Conservation (phyloP, 768 basidiomycete species). For the Hygrocybe punicea region DNA sequence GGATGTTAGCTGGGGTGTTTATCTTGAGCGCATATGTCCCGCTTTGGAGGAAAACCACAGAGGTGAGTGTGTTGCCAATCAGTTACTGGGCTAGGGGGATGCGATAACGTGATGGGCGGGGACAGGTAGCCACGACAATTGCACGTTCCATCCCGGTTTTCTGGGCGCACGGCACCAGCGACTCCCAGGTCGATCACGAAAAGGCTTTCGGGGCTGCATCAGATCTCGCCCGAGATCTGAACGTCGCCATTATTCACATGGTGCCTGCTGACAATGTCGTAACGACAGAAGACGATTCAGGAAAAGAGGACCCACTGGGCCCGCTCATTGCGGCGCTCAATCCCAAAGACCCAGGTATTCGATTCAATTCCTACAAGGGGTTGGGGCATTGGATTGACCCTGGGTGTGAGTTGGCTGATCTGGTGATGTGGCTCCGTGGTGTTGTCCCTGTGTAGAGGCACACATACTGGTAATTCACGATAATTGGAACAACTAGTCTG, state of each 20-base stretch:
- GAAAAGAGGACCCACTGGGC: no score
- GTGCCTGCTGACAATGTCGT: constrained; percentile 1
- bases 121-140: constrained; percentile 48
- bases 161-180: constrained; percentile 68
- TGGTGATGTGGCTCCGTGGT: constrained; percentile 24
- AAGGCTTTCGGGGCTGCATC: constrained; percentile 48
- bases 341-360: constrained; percentile 16
- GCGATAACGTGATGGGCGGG: no score
- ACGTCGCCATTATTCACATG: constrained; percentile 37
- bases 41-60: constrained; percentile 49
- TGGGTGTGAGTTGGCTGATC: constrained; percentile 24
- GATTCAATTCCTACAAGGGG: constrained; percentile 26
- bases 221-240: constrained; percentile 47
- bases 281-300: constrained; percentile 1
- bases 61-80: constrained; percentile 33
- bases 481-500: no score
- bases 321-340: constrained; percentile 13
- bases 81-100: constrained; percentile 4
- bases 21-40: constrained; percentile 64
- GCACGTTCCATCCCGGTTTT: constrained; percentile 60
- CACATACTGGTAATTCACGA: no score
- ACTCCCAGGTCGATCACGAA: constrained; percentile 53
- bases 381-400: constrained; percentile 29
- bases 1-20: constrained; percentile 56
- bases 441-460: neutral